A percentile compares a stretch with the other conserved stretches of the same genome.
Evolutionary conservation across 1,139 yeast genomes (phyloP).

Genomic region (Tardiomyces blankii): DNA sequence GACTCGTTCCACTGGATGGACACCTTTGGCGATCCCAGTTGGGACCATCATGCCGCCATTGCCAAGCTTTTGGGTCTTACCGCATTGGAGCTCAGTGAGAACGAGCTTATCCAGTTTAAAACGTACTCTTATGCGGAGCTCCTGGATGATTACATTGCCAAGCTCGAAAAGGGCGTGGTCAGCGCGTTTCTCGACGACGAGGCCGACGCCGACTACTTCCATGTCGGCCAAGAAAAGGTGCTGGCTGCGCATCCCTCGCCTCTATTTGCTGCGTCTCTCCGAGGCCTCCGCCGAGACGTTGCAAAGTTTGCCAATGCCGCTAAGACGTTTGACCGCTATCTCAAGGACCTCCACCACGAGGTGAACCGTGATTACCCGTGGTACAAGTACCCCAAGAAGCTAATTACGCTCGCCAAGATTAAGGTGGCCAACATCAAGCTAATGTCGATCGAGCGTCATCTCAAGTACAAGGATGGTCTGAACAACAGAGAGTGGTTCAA

Average conservation of each 20-base stretch:
- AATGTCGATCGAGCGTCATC: constrained; percentile 42
- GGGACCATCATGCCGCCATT: constrained; percentile 41
- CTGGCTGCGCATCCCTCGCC: background rate
- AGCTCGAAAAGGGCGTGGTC: constrained; percentile 9
- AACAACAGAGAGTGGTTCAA: constrained; percentile 72
- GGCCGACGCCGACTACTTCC: background rate
- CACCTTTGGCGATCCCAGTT: constrained; percentile 46
- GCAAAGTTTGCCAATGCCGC: constrained; percentile 18
- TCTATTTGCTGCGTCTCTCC: background rate
- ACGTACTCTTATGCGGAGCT: constrained; percentile 32
- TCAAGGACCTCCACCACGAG: constrained; percentile 18
- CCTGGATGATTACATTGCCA: constrained; percentile 12
- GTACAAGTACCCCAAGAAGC: constrained; percentile 22
- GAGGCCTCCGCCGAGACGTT: constrained; percentile 13
- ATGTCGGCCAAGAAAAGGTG: background rate
- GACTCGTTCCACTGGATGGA: constrained; percentile 63
- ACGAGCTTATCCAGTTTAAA: constrained; percentile 33
- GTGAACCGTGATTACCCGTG: constrained; percentile 22
- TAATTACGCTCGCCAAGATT: constrained; percentile 18
- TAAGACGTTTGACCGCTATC: constrained; percentile 19
- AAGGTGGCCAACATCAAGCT: constrained; percentile 27
- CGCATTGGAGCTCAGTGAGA: constrained; percentile 37
- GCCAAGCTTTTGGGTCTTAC: constrained; percentile 42
- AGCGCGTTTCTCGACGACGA: background rate
- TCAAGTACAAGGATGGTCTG: constrained; percentile 54